These are phyloP conservation scores for Populus hybrid DNA, from an alignment of 441 rosid genomes.

Conservation along the genomic window DNA sequence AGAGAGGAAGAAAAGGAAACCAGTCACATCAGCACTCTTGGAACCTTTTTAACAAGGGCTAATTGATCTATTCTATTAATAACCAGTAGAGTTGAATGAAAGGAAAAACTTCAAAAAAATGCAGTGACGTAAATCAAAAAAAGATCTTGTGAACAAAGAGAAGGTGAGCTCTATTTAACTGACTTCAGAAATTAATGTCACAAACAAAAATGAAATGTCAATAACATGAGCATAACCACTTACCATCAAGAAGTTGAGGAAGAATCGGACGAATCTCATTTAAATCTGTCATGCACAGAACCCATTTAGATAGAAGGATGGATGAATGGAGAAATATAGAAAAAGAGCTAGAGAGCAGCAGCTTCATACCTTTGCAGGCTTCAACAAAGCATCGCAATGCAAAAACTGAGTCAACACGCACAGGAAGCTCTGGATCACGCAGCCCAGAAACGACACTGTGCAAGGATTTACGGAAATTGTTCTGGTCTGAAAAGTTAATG, in stretches of 20 bases:
- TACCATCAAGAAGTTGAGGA: slow-evolving; percentile 96
- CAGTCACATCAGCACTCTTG: background rate
- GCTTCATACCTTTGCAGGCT: slow-evolving; percentile 73
- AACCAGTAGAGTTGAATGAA: background rate
- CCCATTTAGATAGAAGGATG: background rate
- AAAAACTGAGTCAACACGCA: slow-evolving; percentile 97
- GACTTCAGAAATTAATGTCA: background rate
- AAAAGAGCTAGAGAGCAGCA: background rate
- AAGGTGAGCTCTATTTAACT: background rate
- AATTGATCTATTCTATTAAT: slow-evolving; percentile 4
- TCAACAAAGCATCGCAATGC: slow-evolving; percentile 94
- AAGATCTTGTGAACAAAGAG: background rate
- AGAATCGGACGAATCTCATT: slow-evolving; percentile 95
- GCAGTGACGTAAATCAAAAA: background rate
- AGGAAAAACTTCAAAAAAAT: background rate
- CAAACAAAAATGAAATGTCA: background rate
- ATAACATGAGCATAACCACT: slow-evolving; percentile 14
- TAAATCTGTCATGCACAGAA: slow-evolving; percentile 50
- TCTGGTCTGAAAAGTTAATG: slow-evolving; percentile 74
- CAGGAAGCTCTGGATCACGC: slow-evolving; percentile 97
- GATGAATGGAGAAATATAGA: slow-evolving; percentile 1
- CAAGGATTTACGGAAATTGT: slow-evolving; percentile 76
- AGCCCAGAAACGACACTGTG: slow-evolving; percentile 87
- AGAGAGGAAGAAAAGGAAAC: background rate
- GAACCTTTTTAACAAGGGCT: background rate